These are phyloP conservation scores for Pythium sukuiense DNA, from an alignment of 352 stramenopile genomes.

Conservation along the genomic window DNA sequence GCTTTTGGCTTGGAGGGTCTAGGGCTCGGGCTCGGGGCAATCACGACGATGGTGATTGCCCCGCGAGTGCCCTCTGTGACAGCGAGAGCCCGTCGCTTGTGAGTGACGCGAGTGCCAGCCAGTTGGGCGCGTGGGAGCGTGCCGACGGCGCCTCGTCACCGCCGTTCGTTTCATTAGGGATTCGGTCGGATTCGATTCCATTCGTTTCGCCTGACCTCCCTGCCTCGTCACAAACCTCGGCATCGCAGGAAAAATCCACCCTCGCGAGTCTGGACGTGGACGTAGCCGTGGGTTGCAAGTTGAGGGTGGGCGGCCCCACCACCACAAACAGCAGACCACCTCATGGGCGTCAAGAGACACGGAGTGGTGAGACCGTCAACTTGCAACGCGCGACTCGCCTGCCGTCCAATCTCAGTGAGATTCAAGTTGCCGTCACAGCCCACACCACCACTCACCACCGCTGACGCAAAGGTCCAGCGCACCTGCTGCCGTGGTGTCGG, in stretches of 20 bases:
- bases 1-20: not conserved
- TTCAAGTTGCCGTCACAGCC: constrained; percentile 9
- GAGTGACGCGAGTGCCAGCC: constrained; percentile 21
- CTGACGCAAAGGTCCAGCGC: constrained; percentile 6
- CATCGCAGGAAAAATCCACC: constrained; percentile 20
- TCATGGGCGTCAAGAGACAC: constrained; percentile 12
- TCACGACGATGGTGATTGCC: not conserved
- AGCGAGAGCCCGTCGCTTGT: not conserved
- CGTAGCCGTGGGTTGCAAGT: not conserved
- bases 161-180: constrained; percentile 1
- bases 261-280: not conserved
- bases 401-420: constrained; percentile 29
- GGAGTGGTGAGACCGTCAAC: not conserved
- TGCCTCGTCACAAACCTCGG: constrained; percentile 17
- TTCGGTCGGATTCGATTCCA: constrained; percentile 4
- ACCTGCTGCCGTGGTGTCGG: not conserved
- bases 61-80: not conserved
- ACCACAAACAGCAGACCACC: not conserved
- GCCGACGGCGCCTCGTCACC: constrained; percentile 21
- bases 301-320: not conserved
- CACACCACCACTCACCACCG: not conserved
- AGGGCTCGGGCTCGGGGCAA: not conserved
- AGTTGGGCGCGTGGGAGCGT: not conserved
- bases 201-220: not conserved
- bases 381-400: not conserved